These are phyloP conservation scores for Plasmodium gallinaceum DNA, from an alignment of 169 alveolate genomes.

Conservation along the genomic window DNA sequence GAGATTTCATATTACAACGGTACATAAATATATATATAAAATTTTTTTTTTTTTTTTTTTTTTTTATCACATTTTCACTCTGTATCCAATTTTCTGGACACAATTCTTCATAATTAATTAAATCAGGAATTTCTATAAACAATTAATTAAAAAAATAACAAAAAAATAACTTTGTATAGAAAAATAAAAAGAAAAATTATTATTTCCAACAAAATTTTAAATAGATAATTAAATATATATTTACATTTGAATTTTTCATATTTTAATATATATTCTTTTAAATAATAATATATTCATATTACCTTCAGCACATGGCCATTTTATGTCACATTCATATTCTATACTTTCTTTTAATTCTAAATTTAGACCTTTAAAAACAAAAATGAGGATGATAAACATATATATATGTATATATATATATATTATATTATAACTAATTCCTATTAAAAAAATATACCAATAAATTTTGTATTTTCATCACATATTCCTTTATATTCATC, in stretches of 20 bases:
- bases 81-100: slow-evolving; percentile 66
- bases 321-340: slow-evolving; percentile 54
- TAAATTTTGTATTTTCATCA: slow-evolving; percentile 52
- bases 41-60: not conserved
- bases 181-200: not conserved
- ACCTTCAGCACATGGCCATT: slow-evolving; percentile 63
- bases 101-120: slow-evolving; percentile 32
- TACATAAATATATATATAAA: not conserved
- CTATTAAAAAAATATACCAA: slow-evolving; percentile 1
- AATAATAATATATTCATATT: not conserved
- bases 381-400: not conserved
- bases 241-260: not conserved
- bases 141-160: not conserved
- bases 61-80: slow-evolving; percentile 24
- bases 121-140: slow-evolving; percentile 10
- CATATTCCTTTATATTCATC: slow-evolving; percentile 53
- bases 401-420: not conserved
- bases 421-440: not conserved
- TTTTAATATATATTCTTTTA: slow-evolving; percentile 2
- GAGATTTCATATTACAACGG: not conserved
- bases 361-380: slow-evolving; percentile 24
- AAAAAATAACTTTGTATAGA: not conserved
- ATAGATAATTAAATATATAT: not conserved
- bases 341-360: slow-evolving; percentile 22
- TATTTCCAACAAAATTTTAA: not conserved